Conservation (phyloP, 305 asterid genomes). For the Nicotiana rustica region DNA sequence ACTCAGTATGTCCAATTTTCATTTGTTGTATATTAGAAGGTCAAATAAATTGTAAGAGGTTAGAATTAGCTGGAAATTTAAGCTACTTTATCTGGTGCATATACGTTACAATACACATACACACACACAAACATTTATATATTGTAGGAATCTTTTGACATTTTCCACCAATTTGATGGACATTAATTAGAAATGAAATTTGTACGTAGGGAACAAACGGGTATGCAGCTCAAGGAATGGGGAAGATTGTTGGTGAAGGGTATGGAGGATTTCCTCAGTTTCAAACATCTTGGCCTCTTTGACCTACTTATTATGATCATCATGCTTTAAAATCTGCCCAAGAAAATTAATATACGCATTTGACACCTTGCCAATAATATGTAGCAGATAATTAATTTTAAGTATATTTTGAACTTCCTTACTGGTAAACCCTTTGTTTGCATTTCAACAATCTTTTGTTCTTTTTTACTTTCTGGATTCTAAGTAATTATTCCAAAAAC, state of each 20-base stretch:
- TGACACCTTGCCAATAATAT: not conserved
- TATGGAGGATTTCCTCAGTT: constrained; percentile 66
- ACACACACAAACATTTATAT: not conserved
- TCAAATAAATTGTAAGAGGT: not conserved
- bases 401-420: constrained; percentile 2
- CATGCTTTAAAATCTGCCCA: not conserved
- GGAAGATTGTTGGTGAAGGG: constrained; percentile 61
- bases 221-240: constrained; percentile 70
- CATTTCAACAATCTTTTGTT: not conserved
- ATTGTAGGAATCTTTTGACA: constrained; percentile 27
- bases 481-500: not conserved
- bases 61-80: not conserved
- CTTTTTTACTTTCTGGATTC: not conserved
- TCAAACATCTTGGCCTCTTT: constrained; percentile 77
- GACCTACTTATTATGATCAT: constrained; percentile 34
- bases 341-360: constrained; percentile 16
- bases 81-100: not conserved
- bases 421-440: not conserved
- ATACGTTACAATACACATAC: not conserved
- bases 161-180: not conserved
- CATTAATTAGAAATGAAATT: constrained; percentile 13
- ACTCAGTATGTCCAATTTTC: not conserved
- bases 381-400: not conserved
- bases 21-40: not conserved
- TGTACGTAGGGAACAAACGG: constrained; percentile 59